phyloP scores from a whole-genome alignment of 345 rosid species.

The Syzygium oleosum region DNA sequence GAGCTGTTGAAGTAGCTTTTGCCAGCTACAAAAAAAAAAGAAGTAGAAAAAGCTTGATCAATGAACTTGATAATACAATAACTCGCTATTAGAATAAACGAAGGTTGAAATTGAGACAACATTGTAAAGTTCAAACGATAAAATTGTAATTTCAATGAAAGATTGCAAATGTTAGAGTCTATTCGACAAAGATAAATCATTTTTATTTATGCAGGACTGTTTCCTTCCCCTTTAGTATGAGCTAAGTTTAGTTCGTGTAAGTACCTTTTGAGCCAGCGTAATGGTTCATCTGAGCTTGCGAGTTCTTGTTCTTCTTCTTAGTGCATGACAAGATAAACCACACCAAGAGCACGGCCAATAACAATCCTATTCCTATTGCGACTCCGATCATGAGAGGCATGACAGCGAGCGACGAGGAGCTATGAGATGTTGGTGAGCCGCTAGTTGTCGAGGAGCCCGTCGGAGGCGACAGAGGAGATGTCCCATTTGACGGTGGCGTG shows the following conservation, averaged over 20 bases:
- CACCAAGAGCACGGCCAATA: conserved; percentile 18
- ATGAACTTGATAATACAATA: neutral
- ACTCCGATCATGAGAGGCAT: conserved; percentile 19
- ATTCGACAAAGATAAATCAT: neutral
- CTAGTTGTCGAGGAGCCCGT: neutral
- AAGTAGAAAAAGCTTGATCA: neutral
- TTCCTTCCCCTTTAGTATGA: neutral
- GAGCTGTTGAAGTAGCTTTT: neutral
- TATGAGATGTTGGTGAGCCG: neutral
- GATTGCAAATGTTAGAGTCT: neutral
- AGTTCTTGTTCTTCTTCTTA: conserved; percentile 18
- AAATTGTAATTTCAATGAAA: neutral
- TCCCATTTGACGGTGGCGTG: neutral
- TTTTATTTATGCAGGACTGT: neutral
- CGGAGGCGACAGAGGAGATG: neutral
- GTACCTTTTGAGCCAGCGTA: neutral
- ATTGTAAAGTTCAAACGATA: neutral
- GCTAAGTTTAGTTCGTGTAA: neutral
- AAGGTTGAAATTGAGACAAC: neutral
- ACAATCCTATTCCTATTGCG: conserved; percentile 17
- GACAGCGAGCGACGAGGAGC: neutral
- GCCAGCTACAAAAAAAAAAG: neutral
- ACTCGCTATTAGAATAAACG: neutral
- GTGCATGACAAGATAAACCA: conserved; percentile 14
- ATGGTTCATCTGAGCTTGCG: conserved; percentile 16